Evolutionary conservation across 345 rosid species (phyloP).

Genomic region (Angophora floribunda): DNA sequence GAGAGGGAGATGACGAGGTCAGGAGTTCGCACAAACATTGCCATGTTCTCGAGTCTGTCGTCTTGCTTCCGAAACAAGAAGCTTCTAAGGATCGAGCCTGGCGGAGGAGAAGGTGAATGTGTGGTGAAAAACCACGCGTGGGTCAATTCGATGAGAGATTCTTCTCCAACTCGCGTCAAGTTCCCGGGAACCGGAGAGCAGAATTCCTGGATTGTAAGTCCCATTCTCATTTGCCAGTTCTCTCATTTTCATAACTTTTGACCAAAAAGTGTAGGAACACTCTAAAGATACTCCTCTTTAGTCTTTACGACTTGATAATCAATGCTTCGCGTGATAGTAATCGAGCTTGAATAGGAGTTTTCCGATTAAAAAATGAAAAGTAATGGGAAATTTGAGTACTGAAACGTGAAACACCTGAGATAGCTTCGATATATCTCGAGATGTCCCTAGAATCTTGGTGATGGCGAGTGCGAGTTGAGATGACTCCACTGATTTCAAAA

Average conservation of each 20-base stretch:
- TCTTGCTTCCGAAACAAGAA: not conserved
- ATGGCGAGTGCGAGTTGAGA: not conserved
- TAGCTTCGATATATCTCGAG: not conserved
- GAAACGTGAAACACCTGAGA: not conserved
- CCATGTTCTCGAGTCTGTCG: not conserved
- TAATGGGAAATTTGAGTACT: not conserved
- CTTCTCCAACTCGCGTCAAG: slow-evolving; percentile 72
- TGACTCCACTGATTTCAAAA: not conserved
- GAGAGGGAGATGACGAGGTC: not conserved
- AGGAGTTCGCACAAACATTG: not conserved
- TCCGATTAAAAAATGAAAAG: not conserved
- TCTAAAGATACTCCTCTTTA: not conserved
- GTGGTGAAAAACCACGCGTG: not conserved
- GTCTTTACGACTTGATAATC: not conserved
- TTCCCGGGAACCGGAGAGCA: slow-evolving; percentile 19
- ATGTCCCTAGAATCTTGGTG: not conserved
- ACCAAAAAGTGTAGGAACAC: not conserved
- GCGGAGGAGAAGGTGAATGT: not conserved
- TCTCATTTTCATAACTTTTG: not conserved
- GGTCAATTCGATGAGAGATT: slow-evolving; percentile 69
- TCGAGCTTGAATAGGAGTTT: not conserved
- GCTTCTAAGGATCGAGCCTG: not conserved
- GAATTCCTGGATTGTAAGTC: slow-evolving; percentile 62
- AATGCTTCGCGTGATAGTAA: not conserved
- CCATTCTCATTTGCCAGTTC: not conserved